phyloP scores from a whole-genome alignment of 257 asterid species.

The Asclepias syriaca region DNA sequence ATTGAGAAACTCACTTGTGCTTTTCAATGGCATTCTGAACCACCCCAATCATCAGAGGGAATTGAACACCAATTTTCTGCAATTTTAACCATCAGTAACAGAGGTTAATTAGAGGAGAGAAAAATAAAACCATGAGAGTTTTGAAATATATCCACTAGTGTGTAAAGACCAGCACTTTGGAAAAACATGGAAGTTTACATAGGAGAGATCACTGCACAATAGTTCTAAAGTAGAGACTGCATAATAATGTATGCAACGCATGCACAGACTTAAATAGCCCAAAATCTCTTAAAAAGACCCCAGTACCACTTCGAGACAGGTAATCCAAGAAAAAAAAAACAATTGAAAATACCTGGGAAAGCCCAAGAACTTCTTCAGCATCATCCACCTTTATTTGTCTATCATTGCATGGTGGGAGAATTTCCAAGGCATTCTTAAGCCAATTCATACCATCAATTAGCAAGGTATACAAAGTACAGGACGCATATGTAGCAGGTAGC shows the following conservation, averaged over 20 bases:
- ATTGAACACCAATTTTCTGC: constrained; percentile 53
- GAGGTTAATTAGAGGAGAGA: background rate
- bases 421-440: constrained; percentile 66
- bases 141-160: background rate
- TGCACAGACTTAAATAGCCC: background rate
- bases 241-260: background rate
- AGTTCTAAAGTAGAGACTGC: background rate
- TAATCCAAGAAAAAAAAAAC: constrained; percentile 13
- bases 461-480: constrained; percentile 41
- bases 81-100: constrained; percentile 22
- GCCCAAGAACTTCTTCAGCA: constrained; percentile 54
- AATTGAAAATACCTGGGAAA: constrained; percentile 50
- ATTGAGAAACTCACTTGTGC: constrained; percentile 58
- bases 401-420: constrained; percentile 40
- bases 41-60: constrained; percentile 43
- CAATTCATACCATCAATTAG: constrained; percentile 56
- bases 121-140: background rate
- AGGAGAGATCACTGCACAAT: background rate
- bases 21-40: constrained; percentile 54
- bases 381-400: constrained; percentile 38
- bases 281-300: background rate
- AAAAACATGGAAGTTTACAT: background rate
- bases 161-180: background rate
- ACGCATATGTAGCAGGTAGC: constrained; percentile 43
- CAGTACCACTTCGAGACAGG: too few species aligned